Base-by-base conservation (phyloP, 768 basidiomycete genomes). In the Leccinum variicolor region DNA sequence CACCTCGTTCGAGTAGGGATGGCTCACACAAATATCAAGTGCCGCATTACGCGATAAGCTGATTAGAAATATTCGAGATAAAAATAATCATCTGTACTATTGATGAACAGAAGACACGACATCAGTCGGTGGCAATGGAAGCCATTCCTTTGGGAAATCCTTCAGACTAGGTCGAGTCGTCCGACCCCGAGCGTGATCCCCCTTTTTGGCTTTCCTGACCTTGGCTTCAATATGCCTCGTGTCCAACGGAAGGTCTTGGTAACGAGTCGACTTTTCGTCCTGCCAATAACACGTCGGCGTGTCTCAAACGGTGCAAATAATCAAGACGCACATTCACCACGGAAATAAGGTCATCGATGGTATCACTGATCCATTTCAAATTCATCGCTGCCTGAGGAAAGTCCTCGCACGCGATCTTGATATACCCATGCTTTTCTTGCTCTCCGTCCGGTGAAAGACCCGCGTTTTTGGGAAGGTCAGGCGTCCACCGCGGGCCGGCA, bases 341-440 rank as follows among this genome's bases (percentile, higher is more conserved):
- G n/a, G 72, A 74, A 60, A 98, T 70, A 45, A 99, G 74, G 63
- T 81, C 76, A 66, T 94, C 90, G 54, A 99, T 72, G 15, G 84
- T 81, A 68, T 98, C 95, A 62, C 89, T 90, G 41, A 90, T 92
- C 90, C 93, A 96, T 73, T 95, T 96, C 65, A 96, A 77, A 73
- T 99, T 99, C 90, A 91, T 88, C 26, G 84, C 79, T 2, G 86
- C 83, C 62, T 83, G 79, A 7, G 86, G 85, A 73, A 93, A 96
- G 72, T 89, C 84, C 65, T 98, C 95, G 68, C 91, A 94, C 1
- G 89, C 81, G 59, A 98, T 90, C 76, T 94, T 94, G 73, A 99
- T 78, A 74, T 83, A 95, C 4, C 95, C 95, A 56, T 92, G 82
- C 70, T 79, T 83, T 10, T 69, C 72, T 48, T 77, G 77, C 45